A percentile compares a stretch with the other conserved stretches of the same genome.
Conservation (phyloP, 2,329 filamentous ascomycete species). For the Elsinoe batatas region DNA sequence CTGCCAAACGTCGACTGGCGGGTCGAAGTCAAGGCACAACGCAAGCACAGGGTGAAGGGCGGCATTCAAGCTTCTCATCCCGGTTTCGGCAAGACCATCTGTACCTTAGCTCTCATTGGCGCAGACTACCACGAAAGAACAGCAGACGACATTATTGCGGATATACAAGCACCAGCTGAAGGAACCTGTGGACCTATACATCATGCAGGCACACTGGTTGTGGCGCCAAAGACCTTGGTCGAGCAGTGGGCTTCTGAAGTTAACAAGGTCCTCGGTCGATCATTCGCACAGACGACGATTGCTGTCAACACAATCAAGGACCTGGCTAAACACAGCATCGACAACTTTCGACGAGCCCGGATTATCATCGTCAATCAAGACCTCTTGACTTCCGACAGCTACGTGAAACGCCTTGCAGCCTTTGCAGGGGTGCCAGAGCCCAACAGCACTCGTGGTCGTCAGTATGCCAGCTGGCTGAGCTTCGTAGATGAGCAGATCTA, state of each 20-base stretch:
- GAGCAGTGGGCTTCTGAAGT: conserved; percentile 51
- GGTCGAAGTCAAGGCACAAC: conserved; percentile 44
- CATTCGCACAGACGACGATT: conserved; percentile 28
- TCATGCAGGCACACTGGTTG: conserved; percentile 47
- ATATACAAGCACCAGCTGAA: background rate
- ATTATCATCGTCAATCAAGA: conserved; percentile 48
- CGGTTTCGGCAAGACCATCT: conserved; percentile 58
- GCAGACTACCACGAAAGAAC: conserved; percentile 28
- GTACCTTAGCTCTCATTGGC: conserved; percentile 48
- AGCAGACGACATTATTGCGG: background rate
- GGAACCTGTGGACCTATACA: conserved; percentile 24
- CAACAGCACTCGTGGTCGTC: conserved; percentile 33
- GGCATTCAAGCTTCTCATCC: conserved; percentile 56
- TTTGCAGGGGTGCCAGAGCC: conserved; percentile 41
- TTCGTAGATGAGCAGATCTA: conserved; percentile 35
- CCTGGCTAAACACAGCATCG: conserved; percentile 35
- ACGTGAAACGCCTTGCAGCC: conserved; percentile 40
- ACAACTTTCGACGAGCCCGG: conserved; percentile 38
- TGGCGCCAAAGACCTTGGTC: conserved; percentile 47
- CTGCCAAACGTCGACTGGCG: conserved; percentile 41
- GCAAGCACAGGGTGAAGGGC: conserved; percentile 39
- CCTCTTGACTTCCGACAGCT: conserved; percentile 38
- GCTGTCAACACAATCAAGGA: conserved; percentile 32
- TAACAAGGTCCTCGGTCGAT: conserved; percentile 37
- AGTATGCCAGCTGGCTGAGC: conserved; percentile 46